Percentiles rank a stretch among this genome's conserved stretches.
These are phyloP conservation scores for Erodium chrysanthum DNA, from an alignment of 441 rosid genomes.

Conservation along the genomic window DNA sequence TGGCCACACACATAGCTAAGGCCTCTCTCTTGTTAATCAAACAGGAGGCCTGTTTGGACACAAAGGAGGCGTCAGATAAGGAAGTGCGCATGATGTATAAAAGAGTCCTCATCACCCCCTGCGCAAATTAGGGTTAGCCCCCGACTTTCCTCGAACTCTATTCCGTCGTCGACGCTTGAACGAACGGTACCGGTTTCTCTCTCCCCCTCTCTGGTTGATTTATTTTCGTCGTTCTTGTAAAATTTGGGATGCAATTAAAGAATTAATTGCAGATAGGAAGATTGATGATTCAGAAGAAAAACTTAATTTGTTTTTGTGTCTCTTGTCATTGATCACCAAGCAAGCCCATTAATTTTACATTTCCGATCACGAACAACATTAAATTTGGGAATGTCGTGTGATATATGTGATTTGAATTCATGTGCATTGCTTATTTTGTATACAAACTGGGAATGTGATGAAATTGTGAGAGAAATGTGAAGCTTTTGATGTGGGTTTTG, in stretches of 20 bases:
- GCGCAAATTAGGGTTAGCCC: conserved; percentile 9
- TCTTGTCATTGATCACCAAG: background rate
- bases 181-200: background rate
- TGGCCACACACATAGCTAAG: conserved; percentile 1
- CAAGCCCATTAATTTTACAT: background rate
- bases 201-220: background rate
- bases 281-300: background rate
- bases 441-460: background rate
- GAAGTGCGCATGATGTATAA: conserved; percentile 3
- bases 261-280: background rate
- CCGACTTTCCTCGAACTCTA: background rate
- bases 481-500: background rate
- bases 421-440: background rate
- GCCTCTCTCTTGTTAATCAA: background rate
- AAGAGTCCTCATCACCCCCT: conserved; percentile 2
- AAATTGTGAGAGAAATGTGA: background rate
- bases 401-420: background rate
- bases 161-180: conserved; percentile 2
- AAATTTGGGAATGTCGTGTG: background rate
- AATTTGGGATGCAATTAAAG: background rate
- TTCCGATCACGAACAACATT: background rate
- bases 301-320: background rate
- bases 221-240: background rate
- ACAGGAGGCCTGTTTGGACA: background rate
- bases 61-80: conserved; percentile 9